A percentile compares a stretch with the other conserved stretches of the same genome.
Evolutionary conservation across 352 stramenopile genomes (phyloP).

Genomic region (Pythium guiyangense): DNA sequence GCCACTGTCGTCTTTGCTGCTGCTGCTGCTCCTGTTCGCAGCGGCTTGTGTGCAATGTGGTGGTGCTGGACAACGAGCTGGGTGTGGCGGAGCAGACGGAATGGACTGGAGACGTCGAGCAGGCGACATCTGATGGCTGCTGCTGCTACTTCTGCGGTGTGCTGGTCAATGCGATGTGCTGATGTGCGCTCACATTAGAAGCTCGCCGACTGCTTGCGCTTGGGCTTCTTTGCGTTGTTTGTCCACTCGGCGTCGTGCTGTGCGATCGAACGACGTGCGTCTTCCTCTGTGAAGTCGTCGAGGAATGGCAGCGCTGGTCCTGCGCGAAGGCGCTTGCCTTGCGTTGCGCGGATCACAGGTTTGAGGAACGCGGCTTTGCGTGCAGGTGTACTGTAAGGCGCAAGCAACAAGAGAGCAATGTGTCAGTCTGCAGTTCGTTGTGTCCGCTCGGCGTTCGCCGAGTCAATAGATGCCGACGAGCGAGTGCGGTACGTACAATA

Average conservation of each 20-base stretch:
- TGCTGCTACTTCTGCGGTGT: no score
- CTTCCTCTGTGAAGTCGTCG: slow-evolving; percentile 21
- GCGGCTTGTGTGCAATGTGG: no score
- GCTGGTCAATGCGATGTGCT: no score
- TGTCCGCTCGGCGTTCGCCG: no score
- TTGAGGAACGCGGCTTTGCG: slow-evolving; percentile 13
- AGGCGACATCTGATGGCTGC: no score
- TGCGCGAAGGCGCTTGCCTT: slow-evolving; percentile 15
- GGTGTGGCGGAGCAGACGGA: no score
- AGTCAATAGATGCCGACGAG: no score
- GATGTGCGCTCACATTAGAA: slow-evolving; percentile 4
- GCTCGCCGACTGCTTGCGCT: slow-evolving; percentile 17
- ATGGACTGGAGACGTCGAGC: no score
- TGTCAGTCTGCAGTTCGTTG: background rate
- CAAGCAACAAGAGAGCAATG: background rate
- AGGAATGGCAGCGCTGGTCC: slow-evolving; percentile 27
- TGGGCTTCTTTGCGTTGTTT: slow-evolving; percentile 20
- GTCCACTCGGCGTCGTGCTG: slow-evolving; percentile 9
- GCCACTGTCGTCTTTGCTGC: no score
- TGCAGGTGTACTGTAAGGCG: slow-evolving; percentile 11
- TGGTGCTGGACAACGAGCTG: no score
- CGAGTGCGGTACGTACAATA: no score
- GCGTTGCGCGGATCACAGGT: slow-evolving; percentile 4
- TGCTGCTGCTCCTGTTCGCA: no score
- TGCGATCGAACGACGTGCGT: slow-evolving; percentile 16